Evolutionary conservation across 305 asterid genomes (phyloP).

Genomic region (Fraxinus greggii): DNA sequence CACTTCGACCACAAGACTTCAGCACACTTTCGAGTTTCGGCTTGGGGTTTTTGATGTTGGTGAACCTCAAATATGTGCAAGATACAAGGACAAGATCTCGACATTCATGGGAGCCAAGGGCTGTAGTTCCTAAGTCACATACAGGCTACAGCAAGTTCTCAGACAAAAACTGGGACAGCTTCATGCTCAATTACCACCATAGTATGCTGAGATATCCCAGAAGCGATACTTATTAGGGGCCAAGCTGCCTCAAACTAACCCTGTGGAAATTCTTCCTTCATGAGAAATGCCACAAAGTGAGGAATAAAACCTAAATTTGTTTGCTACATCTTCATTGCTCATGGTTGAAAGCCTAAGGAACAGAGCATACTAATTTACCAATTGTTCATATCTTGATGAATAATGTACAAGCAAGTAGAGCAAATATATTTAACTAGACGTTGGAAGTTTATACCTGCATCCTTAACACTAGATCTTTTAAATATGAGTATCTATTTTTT

Average conservation of each 20-base stretch:
- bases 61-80: neutral
- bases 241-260: conserved; percentile 95
- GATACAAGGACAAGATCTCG: neutral
- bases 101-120: conserved; percentile 62
- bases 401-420: neutral
- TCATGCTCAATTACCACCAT: conserved; percentile 83
- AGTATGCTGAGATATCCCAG: conserved; percentile 87
- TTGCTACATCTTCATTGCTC: neutral
- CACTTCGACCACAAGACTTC: neutral
- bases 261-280: conserved; percentile 71
- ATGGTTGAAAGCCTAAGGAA: neutral
- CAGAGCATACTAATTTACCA: neutral
- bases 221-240: conserved; percentile 90
- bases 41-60: neutral
- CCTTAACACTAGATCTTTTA: no score
- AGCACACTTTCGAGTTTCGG: neutral
- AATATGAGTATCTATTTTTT: no score
- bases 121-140: conserved; percentile 90
- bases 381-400: neutral
- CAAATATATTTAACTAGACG: neutral
- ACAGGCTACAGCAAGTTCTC: conserved; percentile 77
- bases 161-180: conserved; percentile 79
- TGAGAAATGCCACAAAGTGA: conserved; percentile 39
- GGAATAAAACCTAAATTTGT: conserved; percentile 63
- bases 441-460: neutral